Evolutionary conservation across 208 protist species (phyloP), one percentile per base, ranked within the genome.

Genomic region (Crithidia fasciculata): DNA sequence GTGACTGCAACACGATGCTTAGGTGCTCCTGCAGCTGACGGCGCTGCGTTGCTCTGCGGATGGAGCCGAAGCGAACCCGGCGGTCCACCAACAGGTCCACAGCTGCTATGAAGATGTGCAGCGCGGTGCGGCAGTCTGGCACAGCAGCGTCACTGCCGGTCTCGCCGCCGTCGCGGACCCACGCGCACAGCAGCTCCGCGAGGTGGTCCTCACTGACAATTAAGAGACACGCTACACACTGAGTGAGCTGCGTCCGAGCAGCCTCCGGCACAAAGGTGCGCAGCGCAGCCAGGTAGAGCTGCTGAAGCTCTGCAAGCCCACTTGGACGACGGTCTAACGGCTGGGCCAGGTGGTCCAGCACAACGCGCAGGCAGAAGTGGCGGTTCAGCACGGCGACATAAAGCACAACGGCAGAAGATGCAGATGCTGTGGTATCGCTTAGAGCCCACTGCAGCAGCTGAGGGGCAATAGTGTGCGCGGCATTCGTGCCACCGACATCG

Each of bases 361-460:
- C 54, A 47, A 83, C 52, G 18, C 80, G 74, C 10, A 87, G 43
- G 63, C 87, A 91, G 64, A 92, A 88, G 50, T 87, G 59, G 41
- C 87, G 82, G 59, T 93, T 95, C 2, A 93, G 60, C 45, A 91
- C 81, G 12, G 81, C 56, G 10, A 90, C 78, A 49, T 91, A 84
- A 15, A 85, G 68, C 15, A 85, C 16, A 4, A 47, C 13, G 0
- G 76, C 49, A 18, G 60, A 16, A 3, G 76, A 72, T n/a, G 39
- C 12, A 10, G 41, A 61, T 43, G 47, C 37, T 12, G 36, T 36
- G 47, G 50, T 54, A 55, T 66, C 64, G 18, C 74, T 10, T 39
- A 86, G 43, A 10, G 53, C 72, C 58, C 78, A 80, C 36, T 65
- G 78, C 61, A 90, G 72, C 69, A 90, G 68, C 69, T 78, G 79